A percentile compares a stretch with the other conserved stretches of the same genome.
Conservation (phyloP, 768 basidiomycete genomes). For the Leucosporidium scottii region DNA sequence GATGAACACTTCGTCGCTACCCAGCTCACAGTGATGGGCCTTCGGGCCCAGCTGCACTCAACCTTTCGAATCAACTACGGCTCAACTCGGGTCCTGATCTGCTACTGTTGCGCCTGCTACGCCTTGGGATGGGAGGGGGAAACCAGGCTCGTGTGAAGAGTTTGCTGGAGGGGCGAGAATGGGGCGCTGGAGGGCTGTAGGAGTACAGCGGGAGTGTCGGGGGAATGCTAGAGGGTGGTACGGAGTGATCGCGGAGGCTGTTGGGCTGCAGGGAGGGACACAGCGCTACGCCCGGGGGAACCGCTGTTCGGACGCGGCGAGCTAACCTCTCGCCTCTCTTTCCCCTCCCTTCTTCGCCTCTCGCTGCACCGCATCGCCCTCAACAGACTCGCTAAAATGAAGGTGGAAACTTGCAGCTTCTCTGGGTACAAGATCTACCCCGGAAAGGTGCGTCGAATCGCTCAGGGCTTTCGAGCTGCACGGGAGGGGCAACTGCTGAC, state of each 20-base stretch:
- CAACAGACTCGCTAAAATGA: not conserved
- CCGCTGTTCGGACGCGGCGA: no score
- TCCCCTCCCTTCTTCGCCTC: no score
- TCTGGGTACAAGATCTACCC: slow-evolving; percentile 98
- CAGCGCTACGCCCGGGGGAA: no score
- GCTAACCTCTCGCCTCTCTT: no score
- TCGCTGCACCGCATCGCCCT: not conserved
- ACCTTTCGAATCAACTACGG: not conserved
- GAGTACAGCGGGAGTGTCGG: not conserved
- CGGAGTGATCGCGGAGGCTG: no score
- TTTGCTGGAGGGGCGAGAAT: not conserved
- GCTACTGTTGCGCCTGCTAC: not conserved
- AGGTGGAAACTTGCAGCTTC: slow-evolving; percentile 62
- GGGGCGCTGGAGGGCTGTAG: not conserved
- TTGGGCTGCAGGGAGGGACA: no score
- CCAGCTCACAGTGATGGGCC: slow-evolving; percentile 28
- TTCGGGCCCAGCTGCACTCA: slow-evolving; percentile 13
- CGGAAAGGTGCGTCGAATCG: slow-evolving; percentile 84
- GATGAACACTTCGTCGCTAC: slow-evolving; percentile 38
- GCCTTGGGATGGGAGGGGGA: not conserved
- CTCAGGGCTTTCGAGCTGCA: slow-evolving; percentile 67
- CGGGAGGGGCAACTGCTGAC: not conserved
- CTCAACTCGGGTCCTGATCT: slow-evolving; percentile 19
- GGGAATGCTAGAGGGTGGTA: not conserved
- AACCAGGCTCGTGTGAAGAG: not conserved